Base-by-base conservation (phyloP, 768 basidiomycete species). In the Cubamyces sp. region DNA sequence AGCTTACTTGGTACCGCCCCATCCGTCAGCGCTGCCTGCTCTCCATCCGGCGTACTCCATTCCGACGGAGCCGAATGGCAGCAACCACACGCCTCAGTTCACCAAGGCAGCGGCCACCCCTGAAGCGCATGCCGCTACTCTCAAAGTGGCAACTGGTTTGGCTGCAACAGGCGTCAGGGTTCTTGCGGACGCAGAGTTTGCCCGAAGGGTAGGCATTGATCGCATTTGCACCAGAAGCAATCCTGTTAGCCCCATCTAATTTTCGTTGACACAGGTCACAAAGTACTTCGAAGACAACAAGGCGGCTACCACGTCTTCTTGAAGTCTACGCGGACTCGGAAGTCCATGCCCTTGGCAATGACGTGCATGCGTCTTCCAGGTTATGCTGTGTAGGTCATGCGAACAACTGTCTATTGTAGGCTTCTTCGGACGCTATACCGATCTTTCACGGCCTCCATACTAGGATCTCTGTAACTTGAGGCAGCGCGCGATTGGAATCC, bases 51-150 rank as follows among this genome's bases (percentile, higher is more conserved):
- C 54, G 23, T 67, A 61, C 57, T 48, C 85, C 28, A 91, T 92
- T 55, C 90, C 90, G n/a, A 88, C 88, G 6, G 76, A 78, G 64
- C 82, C 84, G 7, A 76, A 82, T 53, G 90, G 89, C 43, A 87
- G 86, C n/a, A 92, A 92, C 68, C 91, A 92, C 67, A 91, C 91
- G 1, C 78, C 84, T 11, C 82, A 78, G 4, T 92, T 92, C 71
- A 76, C 87, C 21, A 73, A 76, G 54, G 79, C 91, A 25, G 86
- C 89, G 26, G 77, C 78, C 28, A 85, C 81, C 45, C 68, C 75
- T 42, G 83, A 84, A 62, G 91, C 91, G 15, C 91, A 92, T 68
- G 77, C 78, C 47, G 78, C 79, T 21, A 84, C 84, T 30, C 80
- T 92, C 71, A 69, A 73, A 8, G 75, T 85, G 28, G 78, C 83